Evolutionary conservation across 176 grass and related monocot species (phyloP).

Genomic region (Avena insularis): DNA sequence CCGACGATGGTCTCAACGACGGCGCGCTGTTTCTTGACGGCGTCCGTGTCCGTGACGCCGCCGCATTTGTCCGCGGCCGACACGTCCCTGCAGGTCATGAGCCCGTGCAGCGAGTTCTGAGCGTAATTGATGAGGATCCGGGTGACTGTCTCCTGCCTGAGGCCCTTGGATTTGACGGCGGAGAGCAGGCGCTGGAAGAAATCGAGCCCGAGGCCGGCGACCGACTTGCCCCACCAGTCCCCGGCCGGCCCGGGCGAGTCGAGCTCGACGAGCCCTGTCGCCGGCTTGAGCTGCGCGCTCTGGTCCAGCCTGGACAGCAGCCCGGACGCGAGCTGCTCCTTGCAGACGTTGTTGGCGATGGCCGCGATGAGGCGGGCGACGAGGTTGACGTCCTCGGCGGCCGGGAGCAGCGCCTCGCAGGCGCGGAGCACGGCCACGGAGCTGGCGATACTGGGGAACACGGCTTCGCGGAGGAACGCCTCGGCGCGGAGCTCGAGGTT

Average conservation of each 20-base stretch:
- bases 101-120: conserved; percentile 74
- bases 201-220: conserved; percentile 64
- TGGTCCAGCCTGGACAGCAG: conserved; percentile 77
- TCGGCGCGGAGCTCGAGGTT: conserved; percentile 77
- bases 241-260: conserved; percentile 36
- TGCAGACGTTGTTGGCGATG: conserved; percentile 83
- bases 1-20: conserved; percentile 69
- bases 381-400: conserved; percentile 72
- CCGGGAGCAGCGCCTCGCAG: conserved; percentile 77
- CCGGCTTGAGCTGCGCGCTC: conserved; percentile 40
- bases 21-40: conserved; percentile 65
- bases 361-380: conserved; percentile 56
- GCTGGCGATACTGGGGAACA: conserved; percentile 64
- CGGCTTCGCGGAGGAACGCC: conserved; percentile 67
- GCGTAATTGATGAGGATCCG: conserved; percentile 87
- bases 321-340: conserved; percentile 80
- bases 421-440: conserved; percentile 76
- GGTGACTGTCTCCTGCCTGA: conserved; percentile 89
- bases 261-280: conserved; percentile 26
- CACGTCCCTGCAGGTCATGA: conserved; percentile 66
- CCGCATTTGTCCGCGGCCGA: conserved; percentile 24
- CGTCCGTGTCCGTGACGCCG: conserved; percentile 43
- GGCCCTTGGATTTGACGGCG: conserved; percentile 82
- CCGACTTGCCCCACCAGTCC: conserved; percentile 91
- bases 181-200: conserved; percentile 83